Evolutionary conservation across 352 stramenopile species (phyloP).

Genomic region (Phytophthora fragariae): DNA sequence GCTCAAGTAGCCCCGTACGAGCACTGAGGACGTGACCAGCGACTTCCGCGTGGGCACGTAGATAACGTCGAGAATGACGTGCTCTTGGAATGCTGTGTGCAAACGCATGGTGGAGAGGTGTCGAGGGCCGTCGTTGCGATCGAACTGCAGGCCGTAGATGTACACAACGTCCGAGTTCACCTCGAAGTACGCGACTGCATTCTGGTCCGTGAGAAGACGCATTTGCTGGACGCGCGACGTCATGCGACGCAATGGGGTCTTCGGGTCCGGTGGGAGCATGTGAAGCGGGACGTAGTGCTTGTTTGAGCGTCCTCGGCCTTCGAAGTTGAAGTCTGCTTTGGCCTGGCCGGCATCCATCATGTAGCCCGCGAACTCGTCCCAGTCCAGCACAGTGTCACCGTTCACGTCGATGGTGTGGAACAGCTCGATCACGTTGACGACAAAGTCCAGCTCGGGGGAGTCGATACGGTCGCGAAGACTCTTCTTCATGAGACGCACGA

Average conservation of each 20-base stretch:
- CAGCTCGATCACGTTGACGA: constrained; percentile 86
- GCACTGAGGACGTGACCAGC: constrained; percentile 69
- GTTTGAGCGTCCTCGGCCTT: constrained; percentile 29
- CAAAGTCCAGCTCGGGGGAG: constrained; percentile 74
- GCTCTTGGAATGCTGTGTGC: constrained; percentile 81
- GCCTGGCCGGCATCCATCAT: constrained; percentile 83
- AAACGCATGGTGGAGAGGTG: constrained; percentile 72
- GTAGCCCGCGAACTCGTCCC: constrained; percentile 91
- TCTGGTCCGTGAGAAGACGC: constrained; percentile 51
- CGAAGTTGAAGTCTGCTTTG: constrained; percentile 61
- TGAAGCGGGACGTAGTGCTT: constrained; percentile 53
- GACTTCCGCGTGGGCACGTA: constrained; percentile 55
- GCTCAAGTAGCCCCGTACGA: constrained; percentile 59
- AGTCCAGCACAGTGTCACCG: constrained; percentile 85
- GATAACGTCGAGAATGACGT: constrained; percentile 63
- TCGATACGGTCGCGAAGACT: constrained; percentile 73
- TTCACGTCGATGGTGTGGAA: constrained; percentile 94
- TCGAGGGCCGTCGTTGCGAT: constrained; percentile 65
- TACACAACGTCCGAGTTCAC: constrained; percentile 70
- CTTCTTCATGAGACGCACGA: constrained; percentile 77
- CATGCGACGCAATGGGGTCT: constrained; percentile 60
- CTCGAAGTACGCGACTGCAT: constrained; percentile 79
- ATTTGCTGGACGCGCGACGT: constrained; percentile 63
- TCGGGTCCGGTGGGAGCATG: constrained; percentile 49
- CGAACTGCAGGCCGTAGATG: constrained; percentile 69